Evolutionary conservation across 208 protist species (phyloP), one percentile per base, ranked within the genome.

Genomic region (Leishmania aethiopica): DNA sequence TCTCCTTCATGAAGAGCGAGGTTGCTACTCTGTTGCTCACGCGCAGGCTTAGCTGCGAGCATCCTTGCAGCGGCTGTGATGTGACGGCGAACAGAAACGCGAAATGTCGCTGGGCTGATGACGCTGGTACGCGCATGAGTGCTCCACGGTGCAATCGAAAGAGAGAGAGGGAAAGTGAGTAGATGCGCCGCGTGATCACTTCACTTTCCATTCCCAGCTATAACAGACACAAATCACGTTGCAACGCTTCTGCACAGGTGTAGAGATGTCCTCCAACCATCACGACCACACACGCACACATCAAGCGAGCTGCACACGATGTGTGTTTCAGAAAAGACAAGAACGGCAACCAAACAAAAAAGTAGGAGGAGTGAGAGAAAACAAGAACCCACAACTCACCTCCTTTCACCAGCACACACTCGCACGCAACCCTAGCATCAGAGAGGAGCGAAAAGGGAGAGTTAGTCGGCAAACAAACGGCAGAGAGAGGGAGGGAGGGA

Each of bases 251-350:
- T 22, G 42, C 45, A 32, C 25, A 13, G 13, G 70, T 53, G 37
- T 40, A 3, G 8, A 51, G 40, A 55, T 25, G 22, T 74, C 70
- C 45, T 28, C 22, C 70, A 37, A 45, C n/a, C 19, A 15, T 25
- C 10, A 55, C 4, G 45, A 25, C 22, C 42, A 51, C 25, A 3
- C n/a, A 35, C 62, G 42, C 35, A 83, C 45, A 62, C 15, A 67
- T 19, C 40, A 70, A 57, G 80, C 79, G 73, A 77, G 15, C 51
- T 37, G 42, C 74, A 81, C 57, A 85, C 1, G 75, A 42, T 59
- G 53, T 49, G 28, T 25, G 73, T 13, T 53, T 57, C 66, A 69
- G 47, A 55, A 70, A 77, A 84, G 67, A 3, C 2, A 74, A 74
- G 32, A 74, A 7, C 5, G 67, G 40, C 11, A 72, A 4, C 11